phyloP scores from a whole-genome alignment of 306 rosid species.

The Bauhinia variegata region DNA sequence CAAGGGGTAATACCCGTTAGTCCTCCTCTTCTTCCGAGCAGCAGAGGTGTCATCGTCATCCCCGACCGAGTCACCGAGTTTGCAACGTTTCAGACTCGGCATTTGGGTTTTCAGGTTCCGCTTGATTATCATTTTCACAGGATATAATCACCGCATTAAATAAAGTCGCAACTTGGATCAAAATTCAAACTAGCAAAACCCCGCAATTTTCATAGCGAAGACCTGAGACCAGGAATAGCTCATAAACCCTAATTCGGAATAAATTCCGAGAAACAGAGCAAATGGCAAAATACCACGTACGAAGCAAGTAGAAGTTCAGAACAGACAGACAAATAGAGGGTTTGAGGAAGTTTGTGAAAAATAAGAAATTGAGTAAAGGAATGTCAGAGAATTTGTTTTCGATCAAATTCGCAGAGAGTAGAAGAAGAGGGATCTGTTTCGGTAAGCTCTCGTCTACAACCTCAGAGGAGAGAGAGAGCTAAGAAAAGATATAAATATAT shows the following conservation, averaged over 20 bases:
- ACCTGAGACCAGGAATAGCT: constrained; percentile 13
- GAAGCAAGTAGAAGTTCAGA: constrained; percentile 11
- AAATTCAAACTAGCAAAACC: not conserved
- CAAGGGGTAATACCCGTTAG: constrained; percentile 73
- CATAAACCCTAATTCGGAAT: constrained; percentile 74
- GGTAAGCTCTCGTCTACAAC: constrained; percentile 46
- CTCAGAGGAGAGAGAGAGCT: constrained; percentile 43
- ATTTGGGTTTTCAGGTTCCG: constrained; percentile 91
- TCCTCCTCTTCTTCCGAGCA: constrained; percentile 75
- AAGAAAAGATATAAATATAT: constrained; percentile 25
- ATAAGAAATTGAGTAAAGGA: constrained; percentile 37
- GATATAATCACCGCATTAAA: constrained; percentile 44
- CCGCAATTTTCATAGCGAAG: constrained; percentile 33
- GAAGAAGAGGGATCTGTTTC: constrained; percentile 74
- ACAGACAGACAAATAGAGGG: not conserved
- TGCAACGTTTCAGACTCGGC: constrained; percentile 95
- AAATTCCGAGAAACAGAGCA: constrained; percentile 69
- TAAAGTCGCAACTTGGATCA: constrained; percentile 17
- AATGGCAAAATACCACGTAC: constrained; percentile 32
- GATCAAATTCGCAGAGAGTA: constrained; percentile 47
- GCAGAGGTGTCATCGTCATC: constrained; percentile 70
- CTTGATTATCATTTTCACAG: constrained; percentile 77
- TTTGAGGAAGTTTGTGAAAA: constrained; percentile 26
- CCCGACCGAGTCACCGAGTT: constrained; percentile 63
- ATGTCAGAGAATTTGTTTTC: constrained; percentile 38